phyloP scores from a whole-genome alignment of 305 asterid species.

The Plantago lanceolata region DNA sequence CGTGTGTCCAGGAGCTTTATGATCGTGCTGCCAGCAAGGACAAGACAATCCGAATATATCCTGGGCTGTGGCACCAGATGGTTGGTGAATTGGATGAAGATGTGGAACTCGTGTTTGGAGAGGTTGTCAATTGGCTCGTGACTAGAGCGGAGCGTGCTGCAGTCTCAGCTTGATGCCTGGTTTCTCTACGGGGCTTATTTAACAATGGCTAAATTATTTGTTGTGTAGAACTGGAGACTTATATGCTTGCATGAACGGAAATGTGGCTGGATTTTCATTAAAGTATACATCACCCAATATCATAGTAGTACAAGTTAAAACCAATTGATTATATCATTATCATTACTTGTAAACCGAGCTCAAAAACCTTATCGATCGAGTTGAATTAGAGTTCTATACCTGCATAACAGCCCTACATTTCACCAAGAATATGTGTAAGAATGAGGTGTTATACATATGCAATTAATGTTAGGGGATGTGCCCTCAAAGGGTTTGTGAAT shows the following conservation, averaged over 20 bases:
- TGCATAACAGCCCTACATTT: no score
- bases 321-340: no score
- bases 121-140: conserved; percentile 68
- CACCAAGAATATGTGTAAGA: no score
- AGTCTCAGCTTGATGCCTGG: background rate
- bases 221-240: background rate
- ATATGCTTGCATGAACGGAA: background rate
- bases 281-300: no score
- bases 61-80: conserved; percentile 87
- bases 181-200: background rate
- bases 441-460: no score
- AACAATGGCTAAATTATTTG: background rate
- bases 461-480: no score
- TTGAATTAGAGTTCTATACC: no score
- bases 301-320: no score
- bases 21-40: conserved; percentile 59
- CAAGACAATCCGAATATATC: conserved; percentile 63
- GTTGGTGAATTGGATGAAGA: conserved; percentile 75
- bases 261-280: no score
- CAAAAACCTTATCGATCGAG: no score
- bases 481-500: no score
- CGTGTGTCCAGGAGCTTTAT: conserved; percentile 64
- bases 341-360: no score
- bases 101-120: conserved; percentile 76
- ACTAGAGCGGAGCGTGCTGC: conserved; percentile 43